A percentile compares a stretch with the other conserved stretches of the same genome.
Evolutionary conservation across 306 rosid genomes (phyloP).

Genomic region (Hylodesmum podocarpum): DNA sequence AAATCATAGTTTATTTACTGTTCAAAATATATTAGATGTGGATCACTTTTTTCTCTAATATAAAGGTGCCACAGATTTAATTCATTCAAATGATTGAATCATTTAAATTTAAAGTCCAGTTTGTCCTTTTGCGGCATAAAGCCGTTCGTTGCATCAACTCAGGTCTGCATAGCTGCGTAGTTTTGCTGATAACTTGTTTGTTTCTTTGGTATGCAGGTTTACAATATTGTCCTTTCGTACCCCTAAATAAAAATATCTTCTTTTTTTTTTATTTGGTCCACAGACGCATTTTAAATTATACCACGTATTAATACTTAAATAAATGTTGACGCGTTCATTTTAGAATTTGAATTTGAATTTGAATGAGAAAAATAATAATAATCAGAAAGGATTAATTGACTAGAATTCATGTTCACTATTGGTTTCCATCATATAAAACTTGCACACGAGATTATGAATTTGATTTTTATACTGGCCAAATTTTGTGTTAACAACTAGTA

Average conservation of each 20-base stretch:
- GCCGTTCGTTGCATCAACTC: constrained; percentile 61
- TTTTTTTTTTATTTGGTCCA: neutral
- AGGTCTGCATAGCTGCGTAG: constrained; percentile 29
- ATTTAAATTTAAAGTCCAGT: constrained; percentile 29
- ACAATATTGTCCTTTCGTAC: constrained; percentile 37
- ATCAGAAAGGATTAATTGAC: too few relatives aligned
- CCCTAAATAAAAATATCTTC: neutral
- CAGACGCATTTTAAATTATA: neutral
- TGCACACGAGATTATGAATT: too few relatives aligned
- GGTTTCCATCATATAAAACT: too few relatives aligned
- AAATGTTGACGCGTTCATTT: neutral
- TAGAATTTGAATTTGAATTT: neutral
- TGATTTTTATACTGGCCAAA: too few relatives aligned
- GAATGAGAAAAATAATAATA: too few relatives aligned
- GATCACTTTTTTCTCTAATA: too few relatives aligned
- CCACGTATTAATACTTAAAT: too few relatives aligned
- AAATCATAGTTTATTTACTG: too few relatives aligned
- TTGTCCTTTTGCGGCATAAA: constrained; percentile 43
- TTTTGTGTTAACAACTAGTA: too few relatives aligned
- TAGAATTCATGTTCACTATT: too few relatives aligned
- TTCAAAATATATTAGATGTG: too few relatives aligned
- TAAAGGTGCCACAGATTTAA: constrained; percentile 1
- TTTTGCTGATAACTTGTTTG: constrained; percentile 33
- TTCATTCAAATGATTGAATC: constrained; percentile 38
- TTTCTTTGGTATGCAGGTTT: constrained; percentile 29